Evolutionary conservation across 2,329 filamentous ascomycete genomes (phyloP).

Genomic region (Bimuria novae-zelandiae): DNA sequence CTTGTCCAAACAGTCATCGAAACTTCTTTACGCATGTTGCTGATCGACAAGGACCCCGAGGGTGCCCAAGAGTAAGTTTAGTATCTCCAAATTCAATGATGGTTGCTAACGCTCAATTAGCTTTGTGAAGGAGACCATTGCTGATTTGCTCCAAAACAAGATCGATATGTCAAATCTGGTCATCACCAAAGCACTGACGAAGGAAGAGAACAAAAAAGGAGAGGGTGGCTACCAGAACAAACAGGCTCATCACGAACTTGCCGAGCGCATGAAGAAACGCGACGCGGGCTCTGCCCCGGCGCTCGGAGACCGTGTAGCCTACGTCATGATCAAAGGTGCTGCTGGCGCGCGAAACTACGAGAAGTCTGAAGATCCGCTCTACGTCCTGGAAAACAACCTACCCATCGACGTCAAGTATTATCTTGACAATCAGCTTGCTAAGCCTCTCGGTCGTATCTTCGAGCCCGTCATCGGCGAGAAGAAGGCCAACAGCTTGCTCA

Average conservation of each 20-base stretch:
- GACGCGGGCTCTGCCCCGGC: constrained; percentile 92
- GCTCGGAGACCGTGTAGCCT: constrained; percentile 93
- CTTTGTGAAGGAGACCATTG: constrained; percentile 95
- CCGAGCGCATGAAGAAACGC: constrained; percentile 94
- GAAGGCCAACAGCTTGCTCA: constrained; percentile 82
- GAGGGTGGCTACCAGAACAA: constrained; percentile 74
- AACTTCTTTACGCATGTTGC: constrained; percentile 90
- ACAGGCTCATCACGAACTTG: constrained; percentile 94
- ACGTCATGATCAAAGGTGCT: constrained; percentile 94
- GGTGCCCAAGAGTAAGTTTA: constrained; percentile 86
- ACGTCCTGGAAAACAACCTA: constrained; percentile 94
- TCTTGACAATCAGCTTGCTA: constrained; percentile 95
- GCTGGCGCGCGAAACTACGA: constrained; percentile 94
- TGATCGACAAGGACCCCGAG: constrained; percentile 89
- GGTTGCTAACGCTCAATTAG: constrained; percentile 57
- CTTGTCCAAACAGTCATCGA: constrained; percentile 97
- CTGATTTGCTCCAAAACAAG: constrained; percentile 94
- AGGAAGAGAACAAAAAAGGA: constrained; percentile 52
- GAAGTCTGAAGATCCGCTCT: constrained; percentile 95
- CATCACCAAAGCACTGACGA: constrained; percentile 95
- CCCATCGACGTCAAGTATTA: constrained; percentile 99
- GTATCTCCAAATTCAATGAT: constrained; percentile 3
- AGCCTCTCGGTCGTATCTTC: constrained; percentile 93
- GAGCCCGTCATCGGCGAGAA: constrained; percentile 96
- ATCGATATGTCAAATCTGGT: constrained; percentile 99